Base-by-base conservation (phyloP, 148 eudicot genomes). In the Cornus kousa region DNA sequence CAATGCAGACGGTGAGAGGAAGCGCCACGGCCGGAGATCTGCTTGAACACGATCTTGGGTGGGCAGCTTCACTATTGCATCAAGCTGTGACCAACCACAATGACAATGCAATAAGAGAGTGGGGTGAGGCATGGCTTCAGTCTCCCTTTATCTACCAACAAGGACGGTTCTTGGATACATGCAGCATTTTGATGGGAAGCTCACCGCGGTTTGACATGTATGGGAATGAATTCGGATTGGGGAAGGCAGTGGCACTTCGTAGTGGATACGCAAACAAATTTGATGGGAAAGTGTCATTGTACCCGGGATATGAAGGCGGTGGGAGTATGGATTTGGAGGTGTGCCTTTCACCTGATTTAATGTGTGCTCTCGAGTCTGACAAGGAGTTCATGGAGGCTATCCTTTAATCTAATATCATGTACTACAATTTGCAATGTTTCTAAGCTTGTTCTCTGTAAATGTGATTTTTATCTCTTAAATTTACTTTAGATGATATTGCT, bases 131-230 rank as follows among this genome's bases (percentile, higher is more conserved):
- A 6, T 80, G 82, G 85, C 24, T 74, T 17, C 22, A 68, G 69
- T 60, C 31, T 32, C 78, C 69, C 10, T 43, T 77, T 11, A 66
- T 83, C 43, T 80, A 57, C 31, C 70, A 68, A 11, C 37, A 57
- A 2, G 71, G 67, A 3, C 68, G 64, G 37, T 68, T 66, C 73
- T 80, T 73, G 23, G 83, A 83, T 79, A 77, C 80, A 0, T 72
- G 35, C 13, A n/a, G 80, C 50, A 5, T 80, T 19, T 14, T 65
- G 53, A 72, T 83, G 65, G 83, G 72, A 24, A 80, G 83, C 46
- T 83, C 86, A 14, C 82, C 83, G 9, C 73, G 86, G n/a, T 83
- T 83, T 2, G 67, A 72, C 9, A 76, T 83, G 82, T 83, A 80
- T 22, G 83, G 64, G 37, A 32, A 74, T 22, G 80, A 80, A 19